Percentiles rank a stretch among this genome's conserved stretches.
phyloP scores from a whole-genome alignment of 306 rosid genomes.

The barrel medic (Medicago truncatula) region MtrunA17r5.0-ANR NC_053042.1:53552001-53552500 shows the following conservation, averaged over 20 bases:
- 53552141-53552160: slow-evolving; percentile 16
- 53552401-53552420: slow-evolving; percentile 36
- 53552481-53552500: slow-evolving; percentile 82
- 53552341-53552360: slow-evolving; percentile 83
- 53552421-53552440: slow-evolving; percentile 59
- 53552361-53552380: slow-evolving; percentile 36
- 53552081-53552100: slow-evolving; percentile 51
- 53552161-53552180: slow-evolving; percentile 24
- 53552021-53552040: slow-evolving; percentile 77
- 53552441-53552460: slow-evolving; percentile 95
- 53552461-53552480: slow-evolving; percentile 95
- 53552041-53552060: slow-evolving; percentile 75
- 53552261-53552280: slow-evolving; percentile 35
- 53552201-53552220: slow-evolving; percentile 15
- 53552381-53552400: not conserved
- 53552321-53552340: slow-evolving; percentile 95
- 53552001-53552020: slow-evolving; percentile 36
- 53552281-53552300: slow-evolving; percentile 89
- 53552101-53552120: slow-evolving; percentile 25
- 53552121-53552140: slow-evolving; percentile 8
- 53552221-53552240: slow-evolving; percentile 25
- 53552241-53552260: slow-evolving; percentile 4
- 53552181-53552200: slow-evolving; percentile 1
- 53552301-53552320: slow-evolving; percentile 91
- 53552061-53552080: slow-evolving; percentile 96